Percentiles rank a stretch among this genome's conserved stretches.
These are phyloP conservation scores for Dalbergia oliveri DNA, from an alignment of 306 rosid species.

Conservation along the genomic window DNA sequence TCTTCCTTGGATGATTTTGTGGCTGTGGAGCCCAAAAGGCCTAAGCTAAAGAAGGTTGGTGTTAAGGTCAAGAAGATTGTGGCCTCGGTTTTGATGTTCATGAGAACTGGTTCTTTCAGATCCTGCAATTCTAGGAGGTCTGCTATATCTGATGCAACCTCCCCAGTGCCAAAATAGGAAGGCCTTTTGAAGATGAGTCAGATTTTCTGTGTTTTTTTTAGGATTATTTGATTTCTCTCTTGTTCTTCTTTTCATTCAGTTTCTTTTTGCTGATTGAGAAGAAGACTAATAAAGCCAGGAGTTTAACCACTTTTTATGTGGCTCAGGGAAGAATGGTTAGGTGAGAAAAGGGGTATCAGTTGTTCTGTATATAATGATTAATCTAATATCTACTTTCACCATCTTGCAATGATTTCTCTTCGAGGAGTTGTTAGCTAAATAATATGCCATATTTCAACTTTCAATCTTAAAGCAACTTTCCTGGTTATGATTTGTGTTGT, in stretches of 20 bases:
- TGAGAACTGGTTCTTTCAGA: conserved; percentile 49
- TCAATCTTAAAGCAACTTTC: not conserved
- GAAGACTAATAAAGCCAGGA: conserved; percentile 12
- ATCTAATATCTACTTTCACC: not conserved
- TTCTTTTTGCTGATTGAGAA: not conserved
- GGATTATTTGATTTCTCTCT: conserved; percentile 14
- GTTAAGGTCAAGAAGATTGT: conserved; percentile 62
- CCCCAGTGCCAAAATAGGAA: conserved; percentile 47
- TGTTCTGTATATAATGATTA: conserved; percentile 30
- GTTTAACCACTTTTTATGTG: not conserved
- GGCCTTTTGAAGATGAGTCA: conserved; percentile 9
- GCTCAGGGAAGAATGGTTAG: conserved; percentile 16
- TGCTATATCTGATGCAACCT: conserved; percentile 37
- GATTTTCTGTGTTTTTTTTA: not conserved
- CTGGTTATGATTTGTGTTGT: not conserved
- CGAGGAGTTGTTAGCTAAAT: not conserved
- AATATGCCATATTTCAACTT: not conserved
- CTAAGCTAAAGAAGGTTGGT: conserved; percentile 54
- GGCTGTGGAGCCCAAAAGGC: conserved; percentile 19
- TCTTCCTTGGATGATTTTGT: conserved; percentile 44
- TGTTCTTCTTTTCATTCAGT: not conserved
- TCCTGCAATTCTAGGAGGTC: conserved; percentile 54
- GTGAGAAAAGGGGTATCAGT: not conserved
- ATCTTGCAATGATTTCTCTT: not conserved
- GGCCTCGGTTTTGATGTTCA: conserved; percentile 49